Base-by-base conservation (phyloP, 2,329 filamentous ascomycete genomes). In the Pestalotiopsis sp. region DNA sequence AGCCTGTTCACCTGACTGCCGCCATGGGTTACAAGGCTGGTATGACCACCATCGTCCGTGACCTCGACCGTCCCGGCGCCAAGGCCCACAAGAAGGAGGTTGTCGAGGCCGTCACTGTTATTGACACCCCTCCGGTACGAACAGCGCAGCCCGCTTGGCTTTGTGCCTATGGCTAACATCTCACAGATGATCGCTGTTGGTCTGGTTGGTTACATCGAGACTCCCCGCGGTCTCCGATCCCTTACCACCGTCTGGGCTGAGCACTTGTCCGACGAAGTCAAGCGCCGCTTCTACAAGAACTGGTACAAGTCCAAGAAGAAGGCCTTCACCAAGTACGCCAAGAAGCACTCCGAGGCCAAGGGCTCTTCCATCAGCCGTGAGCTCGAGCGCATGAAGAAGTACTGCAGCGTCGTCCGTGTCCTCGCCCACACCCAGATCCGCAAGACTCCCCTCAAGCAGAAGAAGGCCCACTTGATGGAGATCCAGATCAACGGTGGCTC, bases 221-320 rank as follows among this genome's bases (percentile, higher is more conserved):
- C 96, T 83, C 96, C 96, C 85, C 96, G 96, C 81, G 96, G 96
- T 88, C 94, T 99, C 81, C 95, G 96, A 85, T 99, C 96, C 77
- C 94, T 99, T 86, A 98, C 95, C 84, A 98, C 96, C 82, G 94
- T 99, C 84, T 99, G 96, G 96, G 96, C 96, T 82, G 96, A 98
- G 91, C 96, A 99, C 86, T 86, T 99, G 86, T 93, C 93, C 87
- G 96, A 99, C 86, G 96, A 98, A 88, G 83, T 99, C 86, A 97
- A 97, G 92, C 93, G 96, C 82, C 93, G 96, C 83, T 99, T 99
- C 94, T 99, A 99, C 93, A 98, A 98, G 94, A 99, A 99, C 93
- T 99, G 96, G 96, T 99, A 99, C 93, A 97, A 97, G 93, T 94
- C 91, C 91, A 99, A 99, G 95, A 98, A 98, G 94, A 99, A 99